A percentile compares a stretch with the other conserved stretches of the same genome.
Conservation (phyloP, 257 asterid species). For the Verbena officinalis region DNA sequence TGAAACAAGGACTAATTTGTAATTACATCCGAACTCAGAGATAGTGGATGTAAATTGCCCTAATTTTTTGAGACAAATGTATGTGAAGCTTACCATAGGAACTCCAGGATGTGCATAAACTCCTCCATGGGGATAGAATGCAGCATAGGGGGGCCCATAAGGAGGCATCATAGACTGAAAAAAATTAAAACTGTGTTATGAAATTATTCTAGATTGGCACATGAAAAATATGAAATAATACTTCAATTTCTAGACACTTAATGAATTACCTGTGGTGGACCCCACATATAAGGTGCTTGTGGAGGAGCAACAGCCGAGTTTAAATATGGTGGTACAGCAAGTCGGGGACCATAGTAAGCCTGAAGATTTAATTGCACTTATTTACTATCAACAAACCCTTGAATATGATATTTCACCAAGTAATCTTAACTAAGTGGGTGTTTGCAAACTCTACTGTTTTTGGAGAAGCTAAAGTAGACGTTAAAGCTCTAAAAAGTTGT, state of each 20-base stretch:
- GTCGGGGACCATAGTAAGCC: conserved; percentile 94
- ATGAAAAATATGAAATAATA: conserved; percentile 14
- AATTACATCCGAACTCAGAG: no score
- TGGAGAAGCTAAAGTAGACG: no score
- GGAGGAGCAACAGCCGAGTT: conserved; percentile 82
- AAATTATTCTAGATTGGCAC: not conserved
- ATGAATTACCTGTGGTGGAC: conserved; percentile 82
- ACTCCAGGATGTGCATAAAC: conserved; percentile 87
- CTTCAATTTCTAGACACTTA: not conserved
- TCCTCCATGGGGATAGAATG: conserved; percentile 87
- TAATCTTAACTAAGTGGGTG: not conserved
- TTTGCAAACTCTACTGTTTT: no score
- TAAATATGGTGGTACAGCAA: conserved; percentile 88
- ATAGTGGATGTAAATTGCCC: no score
- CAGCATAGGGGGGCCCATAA: conserved; percentile 88
- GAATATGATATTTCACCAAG: conserved; percentile 7
- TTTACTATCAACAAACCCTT: conserved; percentile 7
- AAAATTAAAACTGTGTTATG: conserved; percentile 13
- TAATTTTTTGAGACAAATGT: conserved; percentile 6
- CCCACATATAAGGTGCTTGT: conserved; percentile 95
- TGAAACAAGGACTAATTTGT: no score
- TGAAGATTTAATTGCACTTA: conserved; percentile 35
- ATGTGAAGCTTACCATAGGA: conserved; percentile 66
- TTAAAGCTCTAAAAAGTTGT: no score
- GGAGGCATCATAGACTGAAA: conserved; percentile 87